Evolutionary conservation across 805 yeast genomes (phyloP), one percentile per base, ranked within the genome.

Genomic region (Teunomyces tritomae): DNA sequence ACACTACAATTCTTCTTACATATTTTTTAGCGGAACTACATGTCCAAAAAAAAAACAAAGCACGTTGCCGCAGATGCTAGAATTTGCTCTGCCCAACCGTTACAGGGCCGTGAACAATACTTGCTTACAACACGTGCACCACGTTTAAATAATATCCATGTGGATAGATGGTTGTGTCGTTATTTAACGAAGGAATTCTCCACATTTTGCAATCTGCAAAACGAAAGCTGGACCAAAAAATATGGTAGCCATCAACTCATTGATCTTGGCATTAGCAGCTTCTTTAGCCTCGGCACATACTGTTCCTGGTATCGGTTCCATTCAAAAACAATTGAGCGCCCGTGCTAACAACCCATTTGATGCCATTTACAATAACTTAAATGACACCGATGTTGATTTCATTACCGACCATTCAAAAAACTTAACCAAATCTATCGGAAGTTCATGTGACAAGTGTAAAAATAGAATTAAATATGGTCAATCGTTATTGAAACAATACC

Each of bases 391-490:
- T 28, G 50, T 48, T 9, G 72, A 70, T 45, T 70, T 58, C 47
- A 57, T 71, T 41, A 54, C 54, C 34, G 46, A 49, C 33, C 65
- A 68, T 47, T 55, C 68, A 47, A 56, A 48, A 26, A 52, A 61
- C 37, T 65, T 71, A 57, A 57, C 57, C 27, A 48, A 46, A 16
- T 62, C 52, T 56, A 65, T 67, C 47, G 73, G 73, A 11, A 54
- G 71, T 14, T 53, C 52, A 41, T 71, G 76, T 50, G 65, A 64
- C 43, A 49, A 59, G 32, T 71, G 76, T 56, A 71, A 71, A 53
- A 47, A 67, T 57, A 67, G 59, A 51, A 53, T 71, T 44, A 61
- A 51, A 45, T 69, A 59, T 49, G 69, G 68, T 27, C 55, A 61
- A 43, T 34, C 44, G 5, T 58, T 70, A 43, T 34, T 68, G 17